Base-by-base conservation (phyloP, 495 filamentous ascomycete genomes). In the Penicillium atrosanguineum region DNA sequence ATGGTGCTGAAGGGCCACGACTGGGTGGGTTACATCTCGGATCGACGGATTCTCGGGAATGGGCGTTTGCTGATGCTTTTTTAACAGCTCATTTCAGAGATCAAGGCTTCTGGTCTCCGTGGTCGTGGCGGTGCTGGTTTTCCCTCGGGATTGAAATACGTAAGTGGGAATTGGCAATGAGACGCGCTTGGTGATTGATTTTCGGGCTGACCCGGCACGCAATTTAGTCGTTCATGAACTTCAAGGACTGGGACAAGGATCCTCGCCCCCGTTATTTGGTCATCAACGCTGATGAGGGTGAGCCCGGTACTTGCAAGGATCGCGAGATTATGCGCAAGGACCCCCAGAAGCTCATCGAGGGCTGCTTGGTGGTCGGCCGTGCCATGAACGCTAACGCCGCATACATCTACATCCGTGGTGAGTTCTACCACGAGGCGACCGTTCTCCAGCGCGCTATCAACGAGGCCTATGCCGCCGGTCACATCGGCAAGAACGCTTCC, bases 271-370 rank as follows among this genome's bases (percentile, higher is more conserved):
- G 94, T 52, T 98, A 98, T 64, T 80, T 98, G 39, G 91, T 98
- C 46, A 89, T 98, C 77, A 98, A 98, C 64, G 94, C 94, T 59
- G 94, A 98, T 69, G 94, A 98, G 80, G 94, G 94, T 68, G 94
- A 98, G 73, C 94, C 94, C 8, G 94, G 94, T 68, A 98, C 94
- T 29, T 98, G 94, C 86, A 98, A 98, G 77, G 94, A 98, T 71
- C 88, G 94, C 67, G 95, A 97, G 74, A 98, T 98, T 65, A 98
- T 98, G 93, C 90, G 94, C 70, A 97, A 98, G 74, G 95, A 98
- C 69, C 94, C 94, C 41, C 94, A 98, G 79, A 97, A 97, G 80
- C 86, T 98, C 52, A 79, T 98, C 59, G 94, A 98, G 77, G 94
- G 94, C 62, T 98, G 94, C 74, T 76, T 98, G 53, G 91, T 98